Evolutionary conservation across 2,329 filamentous ascomycete species (phyloP).

Genomic region (Verticillium klebahnii): DNA sequence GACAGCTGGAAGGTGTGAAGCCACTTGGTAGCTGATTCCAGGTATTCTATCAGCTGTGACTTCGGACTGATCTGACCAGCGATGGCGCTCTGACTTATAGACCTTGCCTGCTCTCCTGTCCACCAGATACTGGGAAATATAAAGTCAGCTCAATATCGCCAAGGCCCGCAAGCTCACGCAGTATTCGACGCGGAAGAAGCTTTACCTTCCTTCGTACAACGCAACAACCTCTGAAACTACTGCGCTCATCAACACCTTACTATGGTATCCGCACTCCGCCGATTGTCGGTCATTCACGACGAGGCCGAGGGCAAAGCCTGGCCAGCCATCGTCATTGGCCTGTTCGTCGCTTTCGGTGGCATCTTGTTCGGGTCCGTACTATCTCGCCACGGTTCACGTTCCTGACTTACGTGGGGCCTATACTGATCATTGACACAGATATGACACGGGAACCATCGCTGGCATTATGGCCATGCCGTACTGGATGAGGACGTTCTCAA

Average conservation of each 20-base stretch:
- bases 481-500: conserved; percentile 48
- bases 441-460: conserved; percentile 56
- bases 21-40: neutral
- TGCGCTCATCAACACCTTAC: neutral
- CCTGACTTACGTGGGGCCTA: neutral
- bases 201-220: neutral
- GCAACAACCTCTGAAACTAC: neutral
- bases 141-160: neutral
- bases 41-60: neutral
- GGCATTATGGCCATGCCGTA: conserved; percentile 54
- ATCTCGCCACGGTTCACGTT: no score
- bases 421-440: conserved; percentile 17
- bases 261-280: neutral
- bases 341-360: conserved; percentile 59
- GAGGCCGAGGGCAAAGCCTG: conserved; percentile 45
- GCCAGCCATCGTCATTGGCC: conserved; percentile 55
- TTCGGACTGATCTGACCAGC: neutral
- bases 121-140: neutral
- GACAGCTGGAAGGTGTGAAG: neutral
- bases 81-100: neutral
- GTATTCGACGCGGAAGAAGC: no score
- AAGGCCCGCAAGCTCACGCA: no score
- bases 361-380: conserved; percentile 43
- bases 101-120: neutral
- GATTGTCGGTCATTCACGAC: conserved; percentile 1